These are phyloP conservation scores for Claviceps citrina DNA, from an alignment of 2,329 filamentous ascomycete genomes.

Conservation along the genomic window DNA sequence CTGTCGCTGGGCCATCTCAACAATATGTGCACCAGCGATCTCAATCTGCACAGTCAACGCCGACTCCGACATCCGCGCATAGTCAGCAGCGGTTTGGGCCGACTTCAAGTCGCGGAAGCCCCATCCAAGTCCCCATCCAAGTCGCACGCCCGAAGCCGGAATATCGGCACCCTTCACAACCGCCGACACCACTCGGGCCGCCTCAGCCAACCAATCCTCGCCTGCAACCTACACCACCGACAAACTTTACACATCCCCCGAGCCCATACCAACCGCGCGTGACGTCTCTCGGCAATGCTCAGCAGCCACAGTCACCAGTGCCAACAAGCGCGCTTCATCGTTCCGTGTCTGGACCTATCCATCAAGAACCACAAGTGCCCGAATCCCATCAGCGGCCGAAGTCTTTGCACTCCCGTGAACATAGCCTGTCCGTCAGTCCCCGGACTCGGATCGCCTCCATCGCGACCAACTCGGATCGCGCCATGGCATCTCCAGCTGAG, in stretches of 20 bases:
- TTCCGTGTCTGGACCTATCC: conserved; percentile 23
- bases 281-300: conserved; percentile 14
- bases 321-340: conserved; percentile 9
- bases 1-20: conserved; percentile 21
- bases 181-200: conserved; percentile 36
- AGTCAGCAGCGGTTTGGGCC: conserved; percentile 39
- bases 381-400: conserved; percentile 34
- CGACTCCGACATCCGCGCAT: conserved; percentile 47
- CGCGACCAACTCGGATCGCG: conserved; percentile 26
- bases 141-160: conserved; percentile 27
- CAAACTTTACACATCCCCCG: conserved; percentile 31
- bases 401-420: conserved; percentile 48
- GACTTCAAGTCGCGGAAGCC: conserved; percentile 38
- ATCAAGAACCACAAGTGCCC: conserved; percentile 27
- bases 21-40: conserved; percentile 33
- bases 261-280: conserved; percentile 45
- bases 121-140: conserved; percentile 32
- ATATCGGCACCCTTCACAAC: conserved; percentile 37
- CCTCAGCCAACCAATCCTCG: conserved; percentile 23
- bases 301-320: conserved; percentile 19
- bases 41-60: conserved; percentile 41
- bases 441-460: conserved; percentile 50
- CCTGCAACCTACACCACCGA: conserved; percentile 28
- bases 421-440: conserved; percentile 62
- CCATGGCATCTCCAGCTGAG: conserved; percentile 10